These are phyloP conservation scores for Senna siamea DNA, from an alignment of 306 rosid species.

Conservation along the genomic window DNA sequence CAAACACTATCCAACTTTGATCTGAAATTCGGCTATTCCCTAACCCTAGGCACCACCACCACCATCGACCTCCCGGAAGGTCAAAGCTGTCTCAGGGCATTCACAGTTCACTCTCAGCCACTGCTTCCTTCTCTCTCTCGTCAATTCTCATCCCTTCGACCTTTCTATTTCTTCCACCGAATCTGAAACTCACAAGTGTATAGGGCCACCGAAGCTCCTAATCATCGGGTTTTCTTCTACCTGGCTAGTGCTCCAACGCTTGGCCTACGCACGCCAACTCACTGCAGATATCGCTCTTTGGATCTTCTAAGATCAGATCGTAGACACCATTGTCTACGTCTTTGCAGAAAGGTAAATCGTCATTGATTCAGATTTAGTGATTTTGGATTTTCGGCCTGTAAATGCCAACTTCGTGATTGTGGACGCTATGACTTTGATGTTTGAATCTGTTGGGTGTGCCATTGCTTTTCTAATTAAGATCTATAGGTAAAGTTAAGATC, in stretches of 20 bases:
- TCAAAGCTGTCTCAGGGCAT: too few relatives aligned
- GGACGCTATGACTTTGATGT: constrained; percentile 5
- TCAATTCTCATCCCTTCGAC: background rate
- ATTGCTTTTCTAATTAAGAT: constrained; percentile 27
- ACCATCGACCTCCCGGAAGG: constrained; percentile 15
- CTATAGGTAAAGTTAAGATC: constrained; percentile 41
- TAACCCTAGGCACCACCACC: constrained; percentile 25
- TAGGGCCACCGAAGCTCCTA: too few relatives aligned
- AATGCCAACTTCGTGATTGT: constrained; percentile 18
- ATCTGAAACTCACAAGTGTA: background rate
- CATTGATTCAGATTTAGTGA: constrained; percentile 31
- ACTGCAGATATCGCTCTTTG: background rate
- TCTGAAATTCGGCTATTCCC: background rate
- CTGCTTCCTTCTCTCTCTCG: background rate
- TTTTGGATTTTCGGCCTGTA: constrained; percentile 10
- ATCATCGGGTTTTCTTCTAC: constrained; percentile 19
- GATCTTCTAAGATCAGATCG: constrained; percentile 42
- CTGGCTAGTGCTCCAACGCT: background rate
- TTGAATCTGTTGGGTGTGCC: constrained; percentile 29
- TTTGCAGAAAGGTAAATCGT: constrained; percentile 42
- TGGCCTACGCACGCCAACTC: too few relatives aligned
- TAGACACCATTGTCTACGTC: background rate
- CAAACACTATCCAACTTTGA: background rate
- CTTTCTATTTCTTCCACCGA: background rate
- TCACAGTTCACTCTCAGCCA: too few relatives aligned